Evolutionary conservation across 2,329 filamentous ascomycete genomes (phyloP).

Genomic region (Calonectria crousiana): DNA sequence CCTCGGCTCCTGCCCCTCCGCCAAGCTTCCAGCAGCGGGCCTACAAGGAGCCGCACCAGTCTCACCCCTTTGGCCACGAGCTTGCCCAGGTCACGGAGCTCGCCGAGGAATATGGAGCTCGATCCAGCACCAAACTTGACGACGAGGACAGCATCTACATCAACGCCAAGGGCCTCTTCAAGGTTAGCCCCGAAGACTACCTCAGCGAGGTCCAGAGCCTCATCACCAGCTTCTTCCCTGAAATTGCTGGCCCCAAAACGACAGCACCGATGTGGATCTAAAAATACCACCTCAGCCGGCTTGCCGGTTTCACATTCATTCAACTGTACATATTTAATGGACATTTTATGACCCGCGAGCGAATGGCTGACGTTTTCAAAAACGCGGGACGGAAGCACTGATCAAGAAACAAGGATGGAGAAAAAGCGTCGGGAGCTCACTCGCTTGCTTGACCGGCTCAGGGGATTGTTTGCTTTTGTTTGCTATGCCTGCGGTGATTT

Average conservation of each 20-base stretch:
- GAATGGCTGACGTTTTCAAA: conserved; percentile 31
- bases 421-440: conserved; percentile 32
- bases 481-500: conserved; percentile 27
- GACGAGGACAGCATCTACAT: conserved; percentile 79
- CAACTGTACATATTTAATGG: conserved; percentile 50
- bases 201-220: conserved; percentile 81
- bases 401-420: conserved; percentile 24
- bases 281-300: conserved; percentile 26
- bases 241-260: conserved; percentile 47
- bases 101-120: conserved; percentile 85
- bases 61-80: conserved; percentile 88
- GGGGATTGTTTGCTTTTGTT: conserved; percentile 29
- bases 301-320: conserved; percentile 37
- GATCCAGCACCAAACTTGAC: conserved; percentile 68
- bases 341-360: conserved; percentile 42
- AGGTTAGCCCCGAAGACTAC: conserved; percentile 86
- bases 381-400: conserved; percentile 32
- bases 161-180: conserved; percentile 75
- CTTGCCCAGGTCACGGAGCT: conserved; percentile 93
- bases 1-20: conserved; percentile 46
- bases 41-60: conserved; percentile 46
- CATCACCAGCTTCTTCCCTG: conserved; percentile 70
- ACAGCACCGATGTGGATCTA: conserved; percentile 64
- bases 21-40: conserved; percentile 52
- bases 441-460: conserved; percentile 19